Base-by-base conservation (phyloP, 192 early-diverging fungal species). In the Tieghemiomyces parasiticus region DNA sequence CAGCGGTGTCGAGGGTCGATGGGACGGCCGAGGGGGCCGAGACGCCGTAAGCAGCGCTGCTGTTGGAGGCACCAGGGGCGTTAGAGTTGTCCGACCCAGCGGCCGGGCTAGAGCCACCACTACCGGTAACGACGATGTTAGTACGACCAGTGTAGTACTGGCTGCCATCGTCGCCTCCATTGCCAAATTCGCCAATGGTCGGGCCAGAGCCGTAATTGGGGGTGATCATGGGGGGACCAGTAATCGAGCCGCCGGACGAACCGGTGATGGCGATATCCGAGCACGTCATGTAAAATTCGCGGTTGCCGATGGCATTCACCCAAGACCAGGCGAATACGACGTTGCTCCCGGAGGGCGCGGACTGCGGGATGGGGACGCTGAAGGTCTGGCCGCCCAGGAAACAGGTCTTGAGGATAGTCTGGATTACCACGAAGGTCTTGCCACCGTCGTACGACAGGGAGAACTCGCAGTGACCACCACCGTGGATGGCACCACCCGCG, bases 281-380 rank as follows among this genome's bases (percentile, higher is more conserved):
- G 54, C 72, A 74, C 26, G 60, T 67, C 70, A 68, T 67, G 66
- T 71, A 71, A 34, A 60, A 67, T 56, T 69, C 71, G 47, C 71
- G 65, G 59, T 74, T 70, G 44, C 47, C 72, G 25, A 60, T 31
- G 9, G 51, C 55, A 48, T 71, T 71, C 34, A 71, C 65, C 71
- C 71, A 72, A 12, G 63, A 34, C 64, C 68, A 71, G 29, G 68
- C 62, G 25, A 68, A 63, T 9, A 62, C 48, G 12, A 59, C 56
- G 12, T 4, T 20, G 3, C 44, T 61, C 2, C 59, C 51, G 12
- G 61, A 52, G 4, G 69, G 66, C 26, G 64, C 46, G 6, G 12
- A 25, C 25, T 16, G 19, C 20, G 73, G 67, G 34, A 74, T 63
- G 34, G 47, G 56, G 16, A 72, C 65, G 22, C 61, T 31, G 63